These are phyloP conservation scores for Calycina marina DNA, from an alignment of 2,329 filamentous ascomycete species.

Conservation along the genomic window DNA sequence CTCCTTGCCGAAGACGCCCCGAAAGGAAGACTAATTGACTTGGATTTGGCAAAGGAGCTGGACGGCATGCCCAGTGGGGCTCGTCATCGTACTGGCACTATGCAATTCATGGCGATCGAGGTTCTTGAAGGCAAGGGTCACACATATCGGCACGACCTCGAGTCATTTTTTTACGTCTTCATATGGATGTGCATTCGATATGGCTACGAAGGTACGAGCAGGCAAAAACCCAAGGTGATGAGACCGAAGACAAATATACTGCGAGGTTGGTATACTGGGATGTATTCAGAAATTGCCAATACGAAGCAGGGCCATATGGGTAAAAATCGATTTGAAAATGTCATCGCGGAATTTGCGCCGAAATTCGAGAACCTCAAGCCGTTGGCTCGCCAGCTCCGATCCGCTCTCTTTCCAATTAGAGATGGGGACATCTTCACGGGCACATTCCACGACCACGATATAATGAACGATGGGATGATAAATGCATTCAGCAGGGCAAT, in stretches of 20 bases:
- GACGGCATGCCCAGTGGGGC: constrained; percentile 13
- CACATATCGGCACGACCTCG: constrained; percentile 23
- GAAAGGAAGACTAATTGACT: constrained; percentile 24
- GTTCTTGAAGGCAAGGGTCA: constrained; percentile 21
- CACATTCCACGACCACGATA: neutral
- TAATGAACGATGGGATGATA: constrained; percentile 1
- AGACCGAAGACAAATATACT: neutral
- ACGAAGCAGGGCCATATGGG: neutral
- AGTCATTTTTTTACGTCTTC: constrained; percentile 22
- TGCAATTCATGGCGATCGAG: constrained; percentile 26
- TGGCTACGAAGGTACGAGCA: neutral
- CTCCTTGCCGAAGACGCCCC: constrained; percentile 2
- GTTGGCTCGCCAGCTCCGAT: neutral
- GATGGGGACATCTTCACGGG: neutral
- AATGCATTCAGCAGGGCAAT: constrained; percentile 1
- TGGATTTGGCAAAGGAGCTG: constrained; percentile 22
- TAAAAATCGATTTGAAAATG: neutral
- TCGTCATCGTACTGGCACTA: constrained; percentile 19
- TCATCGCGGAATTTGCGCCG: neutral
- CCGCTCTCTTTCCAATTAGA: neutral
- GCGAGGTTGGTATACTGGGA: neutral
- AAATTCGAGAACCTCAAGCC: neutral
- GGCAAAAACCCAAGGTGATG: neutral
- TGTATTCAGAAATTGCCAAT: neutral
- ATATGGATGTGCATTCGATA: constrained; percentile 4